These are phyloP conservation scores for Xylaria sp. DNA, from an alignment of 2,329 filamentous ascomycete species.

Conservation along the genomic window DNA sequence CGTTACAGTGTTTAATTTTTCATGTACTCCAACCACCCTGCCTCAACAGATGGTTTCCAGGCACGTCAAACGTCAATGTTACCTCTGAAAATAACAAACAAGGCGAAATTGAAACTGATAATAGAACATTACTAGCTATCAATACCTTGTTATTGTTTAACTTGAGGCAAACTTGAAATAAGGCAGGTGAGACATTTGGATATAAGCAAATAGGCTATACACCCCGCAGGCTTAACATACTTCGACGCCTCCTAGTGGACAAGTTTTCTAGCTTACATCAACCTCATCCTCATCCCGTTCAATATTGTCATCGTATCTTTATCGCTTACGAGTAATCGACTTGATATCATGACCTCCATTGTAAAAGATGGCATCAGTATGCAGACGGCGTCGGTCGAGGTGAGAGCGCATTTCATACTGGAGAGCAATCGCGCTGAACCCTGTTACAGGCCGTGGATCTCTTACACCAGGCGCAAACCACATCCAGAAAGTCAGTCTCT, in stretches of 20 bases:
- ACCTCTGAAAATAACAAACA: not conserved
- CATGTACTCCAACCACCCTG: not conserved
- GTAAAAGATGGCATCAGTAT: constrained; percentile 26
- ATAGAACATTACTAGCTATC: not conserved
- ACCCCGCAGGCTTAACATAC: constrained; percentile 12
- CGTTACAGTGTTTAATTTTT: not conserved
- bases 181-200: not conserved
- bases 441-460: constrained; percentile 25
- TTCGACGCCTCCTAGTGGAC: not conserved
- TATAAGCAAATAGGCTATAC: constrained; percentile 7
- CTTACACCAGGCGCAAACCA: constrained; percentile 17
- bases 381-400: constrained; percentile 15
- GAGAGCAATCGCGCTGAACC: constrained; percentile 12
- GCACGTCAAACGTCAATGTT: not conserved
- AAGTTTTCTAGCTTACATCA: not conserved
- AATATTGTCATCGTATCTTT: not conserved
- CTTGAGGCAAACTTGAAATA: not conserved
- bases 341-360: constrained; percentile 32
- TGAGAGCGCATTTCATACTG: constrained; percentile 19
- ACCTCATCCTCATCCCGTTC: not conserved
- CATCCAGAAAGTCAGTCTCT: constrained; percentile 25
- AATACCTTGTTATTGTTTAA: not conserved
- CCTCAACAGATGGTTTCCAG: not conserved
- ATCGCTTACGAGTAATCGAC: not conserved
- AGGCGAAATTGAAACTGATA: not conserved